These are phyloP conservation scores for Chlamydomonas sp. DNA, from an alignment of 139 green algal genomes.

Conservation along the genomic window DNA sequence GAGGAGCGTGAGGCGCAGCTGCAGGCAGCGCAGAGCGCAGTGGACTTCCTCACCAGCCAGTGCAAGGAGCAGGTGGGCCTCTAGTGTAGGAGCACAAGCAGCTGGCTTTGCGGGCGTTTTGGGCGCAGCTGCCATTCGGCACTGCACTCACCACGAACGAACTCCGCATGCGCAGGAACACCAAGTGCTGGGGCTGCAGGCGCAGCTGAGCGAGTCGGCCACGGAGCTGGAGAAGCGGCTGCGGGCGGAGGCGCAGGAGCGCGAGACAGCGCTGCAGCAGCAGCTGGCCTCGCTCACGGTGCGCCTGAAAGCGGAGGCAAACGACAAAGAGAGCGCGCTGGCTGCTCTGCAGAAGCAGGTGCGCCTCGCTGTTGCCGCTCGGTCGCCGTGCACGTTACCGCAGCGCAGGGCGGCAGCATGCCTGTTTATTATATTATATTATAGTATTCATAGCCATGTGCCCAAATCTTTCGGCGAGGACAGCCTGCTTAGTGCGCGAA, in stretches of 20 bases:
- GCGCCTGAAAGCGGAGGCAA: conserved; percentile 15
- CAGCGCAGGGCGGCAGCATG: no score
- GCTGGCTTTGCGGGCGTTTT: background rate
- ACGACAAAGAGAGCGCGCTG: background rate
- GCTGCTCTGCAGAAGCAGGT: conserved; percentile 19
- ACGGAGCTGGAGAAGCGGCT: background rate
- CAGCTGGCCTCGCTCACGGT: background rate
- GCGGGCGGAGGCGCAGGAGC: background rate
- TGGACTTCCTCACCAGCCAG: conserved; percentile 44
- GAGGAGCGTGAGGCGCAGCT: conserved; percentile 42
- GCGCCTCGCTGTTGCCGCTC: background rate
- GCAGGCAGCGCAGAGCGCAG: conserved; percentile 32
- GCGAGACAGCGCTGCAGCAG: background rate
- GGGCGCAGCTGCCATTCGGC: background rate
- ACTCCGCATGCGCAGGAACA: conserved; percentile 8
- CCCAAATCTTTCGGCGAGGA: no score
- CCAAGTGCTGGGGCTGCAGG: background rate
- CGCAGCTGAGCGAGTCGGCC: background rate
- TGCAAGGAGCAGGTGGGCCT: conserved; percentile 40
- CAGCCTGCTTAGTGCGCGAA: no score
- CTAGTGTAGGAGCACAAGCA: background rate
- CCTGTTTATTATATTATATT: no score
- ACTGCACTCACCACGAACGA: background rate
- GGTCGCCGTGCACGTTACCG: no score
- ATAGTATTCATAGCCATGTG: no score